These are phyloP conservation scores for Chlorella sp. DNA, from an alignment of 139 green algal genomes.

Conservation along the genomic window DNA sequence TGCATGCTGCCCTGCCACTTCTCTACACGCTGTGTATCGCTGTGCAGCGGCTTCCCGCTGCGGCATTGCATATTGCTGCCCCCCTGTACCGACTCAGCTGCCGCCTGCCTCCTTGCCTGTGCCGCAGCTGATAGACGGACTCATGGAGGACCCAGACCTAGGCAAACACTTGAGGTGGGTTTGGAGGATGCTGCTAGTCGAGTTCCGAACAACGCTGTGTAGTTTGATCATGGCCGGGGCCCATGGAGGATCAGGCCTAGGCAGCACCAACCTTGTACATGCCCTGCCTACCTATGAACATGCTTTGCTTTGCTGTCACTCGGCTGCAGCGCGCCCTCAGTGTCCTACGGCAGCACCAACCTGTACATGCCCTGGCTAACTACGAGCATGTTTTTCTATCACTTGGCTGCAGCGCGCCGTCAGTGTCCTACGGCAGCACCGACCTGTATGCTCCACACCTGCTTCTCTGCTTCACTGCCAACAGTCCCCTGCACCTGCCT, in stretches of 20 bases:
- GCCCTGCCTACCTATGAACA: neutral
- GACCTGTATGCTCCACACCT: neutral
- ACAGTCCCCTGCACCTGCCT: neutral
- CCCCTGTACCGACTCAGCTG: neutral
- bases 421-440: neutral
- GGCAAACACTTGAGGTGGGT: constrained; percentile 58
- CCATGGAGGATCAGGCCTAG: neutral
- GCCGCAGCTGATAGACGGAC: constrained; percentile 81
- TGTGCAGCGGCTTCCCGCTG: no score
- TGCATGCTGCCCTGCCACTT: no score
- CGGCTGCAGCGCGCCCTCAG: neutral
- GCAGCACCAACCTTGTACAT: neutral
- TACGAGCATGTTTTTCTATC: no score
- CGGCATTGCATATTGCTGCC: no score
- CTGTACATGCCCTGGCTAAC: no score
- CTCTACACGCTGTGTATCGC: no score
- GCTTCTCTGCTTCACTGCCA: no score
- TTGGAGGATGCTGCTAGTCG: no score
- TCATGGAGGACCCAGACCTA: constrained; percentile 66
- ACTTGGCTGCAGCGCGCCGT: neutral
- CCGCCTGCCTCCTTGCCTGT: neutral
- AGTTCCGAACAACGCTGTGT: no score
- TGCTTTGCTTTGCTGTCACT: neutral
- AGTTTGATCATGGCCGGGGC: no score
- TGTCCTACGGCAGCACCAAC: neutral